phyloP scores from a whole-genome alignment of 331 rosid species.

The Saraca asoca region DNA sequence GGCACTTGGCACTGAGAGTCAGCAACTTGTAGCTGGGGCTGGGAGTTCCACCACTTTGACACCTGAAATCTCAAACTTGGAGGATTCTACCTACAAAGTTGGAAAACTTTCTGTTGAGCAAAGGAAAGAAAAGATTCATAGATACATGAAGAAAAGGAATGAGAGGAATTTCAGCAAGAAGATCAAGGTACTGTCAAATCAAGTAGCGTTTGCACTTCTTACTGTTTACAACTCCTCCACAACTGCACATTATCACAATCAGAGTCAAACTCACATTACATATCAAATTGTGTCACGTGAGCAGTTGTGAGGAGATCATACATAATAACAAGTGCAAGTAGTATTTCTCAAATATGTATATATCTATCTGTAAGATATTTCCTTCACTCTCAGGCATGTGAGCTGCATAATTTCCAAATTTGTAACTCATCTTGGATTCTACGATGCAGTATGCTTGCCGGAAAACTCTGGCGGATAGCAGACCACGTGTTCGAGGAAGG shows the following conservation, averaged over 20 bases:
- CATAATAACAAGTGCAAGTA: no score
- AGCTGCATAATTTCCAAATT: no score
- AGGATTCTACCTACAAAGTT: slow-evolving; percentile 75
- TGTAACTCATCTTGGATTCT: not conserved
- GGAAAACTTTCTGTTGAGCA: slow-evolving; percentile 89
- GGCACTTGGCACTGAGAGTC: slow-evolving; percentile 69
- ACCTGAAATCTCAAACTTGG: slow-evolving; percentile 70
- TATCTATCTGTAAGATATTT: no score
- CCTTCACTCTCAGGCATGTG: no score
- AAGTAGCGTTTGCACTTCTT: no score
- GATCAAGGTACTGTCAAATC: slow-evolving; percentile 63
- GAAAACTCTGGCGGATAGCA: slow-evolving; percentile 93
- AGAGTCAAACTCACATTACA: no score
- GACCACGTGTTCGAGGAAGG: slow-evolving; percentile 97
- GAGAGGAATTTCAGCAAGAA: slow-evolving; percentile 98
- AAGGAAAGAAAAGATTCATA: slow-evolving; percentile 87
- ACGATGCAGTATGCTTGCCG: slow-evolving; percentile 93
- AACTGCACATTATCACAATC: no score
- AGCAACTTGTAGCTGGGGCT: slow-evolving; percentile 61
- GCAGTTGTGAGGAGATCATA: no score
- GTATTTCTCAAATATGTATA: no score
- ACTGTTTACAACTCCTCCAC: no score
- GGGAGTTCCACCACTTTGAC: slow-evolving; percentile 65
- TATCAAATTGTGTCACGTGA: no score
- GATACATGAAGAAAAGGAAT: slow-evolving; percentile 92